Base-by-base conservation (phyloP, 441 rosid species). In the Gossypium davidsonii region DNA sequence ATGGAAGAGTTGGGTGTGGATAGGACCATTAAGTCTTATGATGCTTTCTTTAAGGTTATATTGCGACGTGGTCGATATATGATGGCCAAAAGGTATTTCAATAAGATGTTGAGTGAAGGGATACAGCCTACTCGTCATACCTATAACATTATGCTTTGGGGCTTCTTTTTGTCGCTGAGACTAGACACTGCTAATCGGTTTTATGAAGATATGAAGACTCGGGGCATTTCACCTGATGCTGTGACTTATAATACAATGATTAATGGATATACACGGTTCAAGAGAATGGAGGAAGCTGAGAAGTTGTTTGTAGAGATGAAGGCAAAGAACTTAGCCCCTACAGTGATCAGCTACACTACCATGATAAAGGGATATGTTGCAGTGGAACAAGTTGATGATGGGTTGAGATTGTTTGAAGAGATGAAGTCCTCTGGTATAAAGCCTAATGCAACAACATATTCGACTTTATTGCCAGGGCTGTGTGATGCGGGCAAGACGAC, bases 81-180 rank as follows among this genome's bases (percentile, higher is more conserved):
- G 97, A 94, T 92, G 98, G 97, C 95, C n/a, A 89, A 94, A 76
- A 80, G 97, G 80, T 85, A 81, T 64, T 94, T 90, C 63, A 92
- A 92, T 73, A 85, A 77, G 81, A 92, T 94, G 98, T 17, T 89
- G 46, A 77, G 74, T 70, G 93, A 90, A 76, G 97, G 97, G 72
- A 78, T 92, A 44, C 91, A 85, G 78, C 98, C 95, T 0, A 77
- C 88, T 34, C 67, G 86, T 69, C 96, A 90, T 58, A 92, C 94
- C 25, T 94, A 89, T 67, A 94, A 88, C 76, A 60, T 92, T 5
- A 79, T 94, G 93, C 77, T 94, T 12, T 92, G 98, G 97, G 98
- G 98, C 0, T 88, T 94, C 83, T 91, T 89, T 74, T 80, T 91
- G 83, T 89, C 94, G 2, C 53, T 87, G 88, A 90, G 87, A 84